These are phyloP conservation scores for Imleria badia DNA, from an alignment of 768 basidiomycete genomes.

Conservation along the genomic window DNA sequence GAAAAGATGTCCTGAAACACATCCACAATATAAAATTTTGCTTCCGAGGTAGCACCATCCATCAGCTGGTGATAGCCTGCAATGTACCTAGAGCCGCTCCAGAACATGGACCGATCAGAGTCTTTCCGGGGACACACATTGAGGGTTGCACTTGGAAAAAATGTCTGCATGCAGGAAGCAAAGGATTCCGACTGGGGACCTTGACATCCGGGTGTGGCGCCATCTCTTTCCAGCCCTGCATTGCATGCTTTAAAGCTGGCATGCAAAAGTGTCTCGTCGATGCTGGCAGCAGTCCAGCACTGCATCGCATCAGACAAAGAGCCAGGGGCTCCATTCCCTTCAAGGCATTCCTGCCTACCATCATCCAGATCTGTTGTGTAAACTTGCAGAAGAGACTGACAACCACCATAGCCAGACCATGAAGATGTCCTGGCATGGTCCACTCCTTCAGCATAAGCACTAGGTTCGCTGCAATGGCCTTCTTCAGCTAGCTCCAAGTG, in stretches of 20 bases:
- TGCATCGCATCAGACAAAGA: constrained; percentile 7
- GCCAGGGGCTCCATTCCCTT: neutral
- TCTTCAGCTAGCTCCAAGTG: constrained; percentile 1
- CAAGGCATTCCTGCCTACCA: neutral
- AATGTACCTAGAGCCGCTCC: neutral
- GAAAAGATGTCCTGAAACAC: neutral
- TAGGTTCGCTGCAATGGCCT: neutral
- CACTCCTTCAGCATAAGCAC: constrained; percentile 2
- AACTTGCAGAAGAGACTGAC: neutral
- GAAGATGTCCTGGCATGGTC: neutral
- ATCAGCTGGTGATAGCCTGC: no score
- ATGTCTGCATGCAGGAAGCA: neutral
- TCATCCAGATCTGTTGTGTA: neutral
- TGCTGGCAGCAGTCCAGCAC: constrained; percentile 5
- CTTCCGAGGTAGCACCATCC: no score
- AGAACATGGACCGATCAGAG: neutral
- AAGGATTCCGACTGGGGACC: neutral
- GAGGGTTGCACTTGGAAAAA: neutral
- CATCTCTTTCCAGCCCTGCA: neutral
- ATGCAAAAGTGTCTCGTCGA: neutral
- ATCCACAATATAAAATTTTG: neutral
- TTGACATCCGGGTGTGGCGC: no score
- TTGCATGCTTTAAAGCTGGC: constrained; percentile 1
- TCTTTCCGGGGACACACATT: no score
- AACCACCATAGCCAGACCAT: neutral